Percentiles rank a stretch among this genome's conserved stretches.
phyloP scores from a whole-genome alignment of 2,329 filamentous ascomycete genomes.

The Phyllosticta paracitricarpa region DNA sequence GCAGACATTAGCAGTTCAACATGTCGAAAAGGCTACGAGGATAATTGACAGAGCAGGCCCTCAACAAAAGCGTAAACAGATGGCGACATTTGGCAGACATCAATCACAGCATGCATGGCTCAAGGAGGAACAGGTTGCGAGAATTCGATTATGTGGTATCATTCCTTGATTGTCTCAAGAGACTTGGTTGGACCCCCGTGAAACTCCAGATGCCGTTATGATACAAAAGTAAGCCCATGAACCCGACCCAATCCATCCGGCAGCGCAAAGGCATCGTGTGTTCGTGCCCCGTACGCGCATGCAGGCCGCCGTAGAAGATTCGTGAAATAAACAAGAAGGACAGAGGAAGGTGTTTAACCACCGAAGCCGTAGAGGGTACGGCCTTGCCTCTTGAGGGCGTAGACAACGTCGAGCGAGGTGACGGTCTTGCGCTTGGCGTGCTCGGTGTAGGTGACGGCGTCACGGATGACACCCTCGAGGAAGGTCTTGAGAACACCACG shows the following conservation, averaged over 20 bases:
- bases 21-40: too few species aligned
- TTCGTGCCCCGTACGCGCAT: background rate
- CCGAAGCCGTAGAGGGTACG: slow-evolving; percentile 60
- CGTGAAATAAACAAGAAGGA: background rate
- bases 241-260: background rate
- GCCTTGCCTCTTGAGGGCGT: slow-evolving; percentile 54
- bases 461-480: slow-evolving; percentile 72
- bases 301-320: background rate
- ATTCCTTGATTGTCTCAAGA: background rate
- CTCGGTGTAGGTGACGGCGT: slow-evolving; percentile 73
- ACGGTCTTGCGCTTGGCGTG: slow-evolving; percentile 72
- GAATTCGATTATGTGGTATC: background rate
- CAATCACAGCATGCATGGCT: background rate
- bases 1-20: too few species aligned
- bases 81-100: background rate
- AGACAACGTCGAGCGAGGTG: slow-evolving; percentile 53
- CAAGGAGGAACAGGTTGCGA: background rate
- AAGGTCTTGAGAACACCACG: slow-evolving; percentile 76
- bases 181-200: background rate
- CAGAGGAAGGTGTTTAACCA: slow-evolving; percentile 38
- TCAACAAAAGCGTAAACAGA: background rate
- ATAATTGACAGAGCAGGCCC: background rate
- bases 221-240: background rate
- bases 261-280: background rate
- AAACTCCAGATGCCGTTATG: background rate